Conservation (phyloP, 495 filamentous ascomycete genomes). For the Hypoxylon lenormandii region DNA sequence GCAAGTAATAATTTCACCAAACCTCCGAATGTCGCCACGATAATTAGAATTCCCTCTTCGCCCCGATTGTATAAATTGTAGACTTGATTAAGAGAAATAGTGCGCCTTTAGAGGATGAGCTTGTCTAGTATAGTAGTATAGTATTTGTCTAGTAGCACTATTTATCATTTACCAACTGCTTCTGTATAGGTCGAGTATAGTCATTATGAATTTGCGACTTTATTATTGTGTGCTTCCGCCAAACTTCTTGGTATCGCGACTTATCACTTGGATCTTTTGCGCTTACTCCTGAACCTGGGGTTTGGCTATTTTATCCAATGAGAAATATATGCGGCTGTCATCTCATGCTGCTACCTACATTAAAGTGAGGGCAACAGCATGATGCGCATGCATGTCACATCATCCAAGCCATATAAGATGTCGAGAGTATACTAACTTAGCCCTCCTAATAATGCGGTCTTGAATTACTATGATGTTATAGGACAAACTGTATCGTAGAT, state of each 20-base stretch:
- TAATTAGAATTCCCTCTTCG: constrained; percentile 28
- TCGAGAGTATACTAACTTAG: constrained; percentile 14
- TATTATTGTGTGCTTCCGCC: constrained; percentile 19
- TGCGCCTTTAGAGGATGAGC: constrained; percentile 22
- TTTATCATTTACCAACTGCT: constrained; percentile 12
- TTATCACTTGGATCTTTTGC: constrained; percentile 8
- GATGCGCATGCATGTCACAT: constrained; percentile 50
- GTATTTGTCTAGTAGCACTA: too few relatives aligned
- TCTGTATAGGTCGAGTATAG: not conserved
- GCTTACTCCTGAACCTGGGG: constrained; percentile 22
- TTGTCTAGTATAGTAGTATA: constrained; percentile 14
- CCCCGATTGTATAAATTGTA: constrained; percentile 38
- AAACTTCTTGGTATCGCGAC: constrained; percentile 8
- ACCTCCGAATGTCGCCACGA: constrained; percentile 48
- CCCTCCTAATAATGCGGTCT: constrained; percentile 14
- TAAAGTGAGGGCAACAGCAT: constrained; percentile 40
- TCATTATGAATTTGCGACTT: constrained; percentile 4
- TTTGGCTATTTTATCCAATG: constrained; percentile 32
- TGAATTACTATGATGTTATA: constrained; percentile 17
- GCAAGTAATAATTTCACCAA: constrained; percentile 42
- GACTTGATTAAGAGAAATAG: constrained; percentile 27
- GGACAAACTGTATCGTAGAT: constrained; percentile 3
- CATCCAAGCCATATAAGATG: constrained; percentile 41
- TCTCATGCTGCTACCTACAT: constrained; percentile 35
- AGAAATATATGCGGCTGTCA: constrained; percentile 41